A percentile compares a stretch with the other conserved stretches of the same genome.
phyloP scores from a whole-genome alignment of 768 basidiomycete genomes.

The Termitomyces sp. region DNA sequence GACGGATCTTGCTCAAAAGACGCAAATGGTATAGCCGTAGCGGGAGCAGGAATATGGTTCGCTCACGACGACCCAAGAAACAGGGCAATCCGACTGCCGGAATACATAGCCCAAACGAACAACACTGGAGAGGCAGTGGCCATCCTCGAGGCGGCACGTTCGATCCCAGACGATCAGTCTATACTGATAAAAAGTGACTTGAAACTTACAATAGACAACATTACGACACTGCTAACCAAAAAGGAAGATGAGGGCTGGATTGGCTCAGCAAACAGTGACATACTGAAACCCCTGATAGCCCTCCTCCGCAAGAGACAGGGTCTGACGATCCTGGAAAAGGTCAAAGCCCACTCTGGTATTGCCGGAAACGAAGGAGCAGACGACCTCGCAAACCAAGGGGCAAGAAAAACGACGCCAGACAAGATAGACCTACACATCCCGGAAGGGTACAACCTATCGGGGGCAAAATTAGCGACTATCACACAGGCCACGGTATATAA shows the following conservation, averaged over 20 bases:
- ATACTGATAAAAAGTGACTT: neutral
- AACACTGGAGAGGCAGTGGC: neutral
- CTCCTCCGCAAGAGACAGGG: neutral
- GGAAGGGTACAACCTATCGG: too few relatives aligned
- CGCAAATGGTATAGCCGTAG: rapidly evolving
- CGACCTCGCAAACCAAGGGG: neutral
- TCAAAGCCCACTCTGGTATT: neutral
- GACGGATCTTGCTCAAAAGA: neutral
- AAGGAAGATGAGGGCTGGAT: neutral
- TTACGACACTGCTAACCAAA: neutral
- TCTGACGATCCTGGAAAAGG: neutral
- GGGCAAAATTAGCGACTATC: too few relatives aligned
- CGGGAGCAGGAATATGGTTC: neutral
- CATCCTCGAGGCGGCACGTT: neutral
- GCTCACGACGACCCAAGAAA: neutral
- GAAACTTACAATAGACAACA: rapidly evolving
- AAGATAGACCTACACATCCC: too few relatives aligned
- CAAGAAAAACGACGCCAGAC: neutral
- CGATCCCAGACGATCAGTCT: neutral
- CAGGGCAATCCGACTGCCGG: neutral
- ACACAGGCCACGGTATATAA: too few relatives aligned
- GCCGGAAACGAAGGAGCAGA: neutral
- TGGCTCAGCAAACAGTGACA: neutral
- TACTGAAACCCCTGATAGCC: neutral
- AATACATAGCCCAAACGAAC: neutral